Base-by-base conservation (phyloP, 495 filamentous ascomycete species). In the Cryomyces minteri region DNA sequence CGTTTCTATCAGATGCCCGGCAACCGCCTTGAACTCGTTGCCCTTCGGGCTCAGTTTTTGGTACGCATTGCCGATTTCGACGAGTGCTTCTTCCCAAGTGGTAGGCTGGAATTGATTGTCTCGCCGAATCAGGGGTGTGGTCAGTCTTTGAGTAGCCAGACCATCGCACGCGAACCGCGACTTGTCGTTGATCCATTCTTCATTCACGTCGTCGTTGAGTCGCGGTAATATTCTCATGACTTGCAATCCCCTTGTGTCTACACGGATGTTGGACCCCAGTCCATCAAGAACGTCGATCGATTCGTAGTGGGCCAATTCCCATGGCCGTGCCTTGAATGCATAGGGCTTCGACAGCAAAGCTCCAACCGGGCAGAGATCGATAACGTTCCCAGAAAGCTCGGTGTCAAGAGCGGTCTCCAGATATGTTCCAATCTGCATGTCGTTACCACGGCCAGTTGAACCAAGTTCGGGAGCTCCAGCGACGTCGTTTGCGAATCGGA, bases 131-230 rank as follows among this genome's bases (percentile, higher is more conserved):
- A 98, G 66, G 4, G 90, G 90, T 39, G 84, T 90, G 32, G 90
- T 95, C 25, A 98, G 69, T 46, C 90, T 71, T 61, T 98, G 90
- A 32, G 87, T 94, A 71, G 80, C 88, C 49, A 98, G 67, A n/a
- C 88, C 90, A 65, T 98, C 90, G 61, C 87, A 94, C 6, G 90
- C 88, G 62, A 96, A 98, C 31, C 90, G 74, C 25, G 85, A 80
- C 69, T 98, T 98, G 68, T 98, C 90, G 58, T 95, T 88, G 58
- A 98, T 94, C 90, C 90, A 98, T 65, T 96, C 90, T 65, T 98
- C 90, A 61, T 98, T 98, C 49, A 98, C 74, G 58, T 96, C 87
- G 53, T 98, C 90, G 59, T 96, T 98, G 42, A 96, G 72, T 53
- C 90, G 73, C 11, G 90, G 90, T 12, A 93, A 56, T 45, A 98